Evolutionary conservation across 371 early-diverging fungal genomes (phyloP), one percentile per base, ranked within the genome.

Genomic region (Blakeslea trispora): DNA sequence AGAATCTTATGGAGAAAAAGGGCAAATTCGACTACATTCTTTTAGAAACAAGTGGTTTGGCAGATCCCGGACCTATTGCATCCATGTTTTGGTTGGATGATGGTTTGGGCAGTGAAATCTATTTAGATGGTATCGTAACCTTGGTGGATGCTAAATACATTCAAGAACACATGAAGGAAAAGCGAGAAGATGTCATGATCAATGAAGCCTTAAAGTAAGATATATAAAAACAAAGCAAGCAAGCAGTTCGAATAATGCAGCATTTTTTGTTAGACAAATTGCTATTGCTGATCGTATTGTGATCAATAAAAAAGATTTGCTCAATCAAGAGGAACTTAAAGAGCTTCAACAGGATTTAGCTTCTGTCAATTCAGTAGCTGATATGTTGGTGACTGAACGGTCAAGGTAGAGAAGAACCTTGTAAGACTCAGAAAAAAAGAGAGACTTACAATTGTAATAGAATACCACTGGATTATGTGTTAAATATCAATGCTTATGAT

Each of bases 71-170:
- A 0, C 93, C 94, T 5, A 96, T 98, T 53, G 96, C 93, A 3
- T 83, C 90, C 21, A 96, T 96, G 89, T 91, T 98, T 66, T 98
- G 98, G 99, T 68, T 96, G 41, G 98, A 98, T 61, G 96, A 96
- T 64, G 92, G 89, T 13, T 81, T 98, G 37, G 89, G 91, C 5
- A 87, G 91, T 61, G 86, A 92, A 5, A 81, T 98, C 23, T 90
- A 92, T 53, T 72, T 98, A 34, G 99, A 98, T 61, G 97, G 95
- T 0, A 91, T 97, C 37, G 83, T 97, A 4, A 94, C 97, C 3
- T 69, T 98, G 41, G 95, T 98, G 0, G 98, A 97, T 72, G 90
- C 93, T 2, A 92, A 90, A 59, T 81, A 92, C 62, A 82, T 91
- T 17, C 67, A 64, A 47, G 75, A 83, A 71, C 78, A 87, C 60